Evolutionary conservation across 192 early-diverging fungal species (phyloP).

Genomic region (Rhizophagus sp.): DNA sequence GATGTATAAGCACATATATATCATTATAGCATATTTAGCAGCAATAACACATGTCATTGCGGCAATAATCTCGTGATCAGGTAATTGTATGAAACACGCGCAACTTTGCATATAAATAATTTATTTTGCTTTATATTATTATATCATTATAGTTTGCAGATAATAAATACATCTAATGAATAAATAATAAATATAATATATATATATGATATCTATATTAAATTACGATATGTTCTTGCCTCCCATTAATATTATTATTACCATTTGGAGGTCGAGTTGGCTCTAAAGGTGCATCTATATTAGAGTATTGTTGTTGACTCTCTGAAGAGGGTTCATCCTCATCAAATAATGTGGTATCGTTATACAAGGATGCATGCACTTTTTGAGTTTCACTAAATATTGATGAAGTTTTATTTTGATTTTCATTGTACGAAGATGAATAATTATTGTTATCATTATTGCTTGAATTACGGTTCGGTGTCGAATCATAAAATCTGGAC

Average conservation of each 20-base stretch:
- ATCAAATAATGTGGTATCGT: neutral
- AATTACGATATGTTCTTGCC: neutral
- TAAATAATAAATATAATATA: neutral
- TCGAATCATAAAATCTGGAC: neutral
- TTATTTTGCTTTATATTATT: too few relatives aligned
- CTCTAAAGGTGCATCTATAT: neutral
- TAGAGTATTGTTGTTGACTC: neutral
- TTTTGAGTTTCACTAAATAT: neutral
- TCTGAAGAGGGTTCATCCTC: neutral
- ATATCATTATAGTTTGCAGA: too few relatives aligned
- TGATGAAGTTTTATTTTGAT: neutral
- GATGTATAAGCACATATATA: too few relatives aligned
- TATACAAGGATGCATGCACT: neutral
- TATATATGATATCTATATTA: neutral
- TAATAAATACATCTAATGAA: neutral
- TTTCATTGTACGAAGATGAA: neutral
- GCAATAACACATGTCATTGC: too few relatives aligned
- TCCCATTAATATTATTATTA: neutral
- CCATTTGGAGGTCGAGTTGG: neutral
- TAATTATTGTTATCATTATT: neutral
- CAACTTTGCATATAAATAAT: too few relatives aligned
- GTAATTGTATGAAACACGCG: too few relatives aligned
- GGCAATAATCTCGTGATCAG: too few relatives aligned
- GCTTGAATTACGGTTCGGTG: neutral
- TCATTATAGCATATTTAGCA: too few relatives aligned